phyloP scores from a whole-genome alignment of 2,329 filamentous ascomycete species.

The Triangularia setosa region DNA sequence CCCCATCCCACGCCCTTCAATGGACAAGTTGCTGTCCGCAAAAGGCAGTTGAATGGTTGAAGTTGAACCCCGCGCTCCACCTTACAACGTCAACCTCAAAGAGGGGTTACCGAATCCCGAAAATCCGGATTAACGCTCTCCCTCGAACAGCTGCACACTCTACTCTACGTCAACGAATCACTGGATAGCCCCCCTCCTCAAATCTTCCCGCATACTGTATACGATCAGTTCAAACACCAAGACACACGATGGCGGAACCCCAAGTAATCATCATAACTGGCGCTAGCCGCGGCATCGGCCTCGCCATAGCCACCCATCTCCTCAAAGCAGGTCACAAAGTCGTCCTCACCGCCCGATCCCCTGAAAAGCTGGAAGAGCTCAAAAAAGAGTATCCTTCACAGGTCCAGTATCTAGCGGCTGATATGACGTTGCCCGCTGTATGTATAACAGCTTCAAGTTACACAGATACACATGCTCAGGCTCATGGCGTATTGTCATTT shows the following conservation, averaged over 20 bases:
- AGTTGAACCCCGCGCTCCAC: background rate
- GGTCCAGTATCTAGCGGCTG: constrained; percentile 54
- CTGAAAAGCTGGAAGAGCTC: constrained; percentile 45
- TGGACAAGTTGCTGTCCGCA: background rate
- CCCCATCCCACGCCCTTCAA: background rate
- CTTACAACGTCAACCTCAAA: background rate
- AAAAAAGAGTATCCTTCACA: constrained; percentile 49
- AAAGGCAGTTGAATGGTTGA: background rate
- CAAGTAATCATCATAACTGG: constrained; percentile 70
- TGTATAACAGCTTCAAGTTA: background rate
- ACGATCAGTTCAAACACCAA: background rate
- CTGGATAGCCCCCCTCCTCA: background rate
- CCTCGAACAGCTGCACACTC: background rate
- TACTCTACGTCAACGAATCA: background rate
- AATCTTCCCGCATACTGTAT: background rate
- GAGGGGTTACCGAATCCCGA: background rate
- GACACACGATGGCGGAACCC: constrained; percentile 32
- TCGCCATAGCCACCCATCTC: constrained; percentile 51
- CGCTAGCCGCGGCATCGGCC: constrained; percentile 60
- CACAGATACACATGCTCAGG: background rate
- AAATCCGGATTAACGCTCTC: background rate
- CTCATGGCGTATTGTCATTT: too few relatives aligned
- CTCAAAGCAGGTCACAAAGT: constrained; percentile 54
- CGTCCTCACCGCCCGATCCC: constrained; percentile 54
- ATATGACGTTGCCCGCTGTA: constrained; percentile 52